Percentiles rank a stretch among this genome's conserved stretches.
phyloP scores from a whole-genome alignment of 108 stramenopile genomes.

The Stephanodiscus minutulus region DNA sequence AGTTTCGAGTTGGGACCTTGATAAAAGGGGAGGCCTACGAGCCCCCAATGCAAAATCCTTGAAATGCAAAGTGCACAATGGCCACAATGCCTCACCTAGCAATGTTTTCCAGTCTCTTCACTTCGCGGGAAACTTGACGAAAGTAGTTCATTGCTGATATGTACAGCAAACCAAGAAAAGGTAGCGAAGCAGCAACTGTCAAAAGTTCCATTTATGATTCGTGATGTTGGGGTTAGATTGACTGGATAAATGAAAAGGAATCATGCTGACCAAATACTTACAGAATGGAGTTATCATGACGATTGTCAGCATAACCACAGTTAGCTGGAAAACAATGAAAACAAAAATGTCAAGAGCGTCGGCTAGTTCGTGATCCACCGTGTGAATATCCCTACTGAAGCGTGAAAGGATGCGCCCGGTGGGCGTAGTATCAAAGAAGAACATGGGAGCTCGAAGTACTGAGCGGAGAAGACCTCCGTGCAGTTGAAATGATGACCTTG shows the following conservation, averaged over 20 bases:
- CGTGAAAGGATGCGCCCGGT: slow-evolving; percentile 87
- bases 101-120: slow-evolving; percentile 87
- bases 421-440: slow-evolving; percentile 93
- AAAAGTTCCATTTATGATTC: slow-evolving; percentile 33
- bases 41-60: too few species aligned
- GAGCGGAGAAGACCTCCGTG: slow-evolving; percentile 61
- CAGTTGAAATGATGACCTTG: slow-evolving; percentile 58
- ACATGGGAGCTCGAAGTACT: slow-evolving; percentile 83
- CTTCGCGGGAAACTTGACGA: slow-evolving; percentile 72
- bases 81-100: slow-evolving; percentile 19
- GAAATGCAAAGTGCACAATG: too few species aligned
- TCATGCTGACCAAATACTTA: background rate
- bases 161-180: slow-evolving; percentile 60
- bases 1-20: too few species aligned
- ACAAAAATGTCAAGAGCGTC: slow-evolving; percentile 46
- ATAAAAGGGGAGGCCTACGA: too few species aligned
- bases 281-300: slow-evolving; percentile 48
- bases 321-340: slow-evolving; percentile 43
- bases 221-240: background rate
- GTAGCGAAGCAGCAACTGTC: slow-evolving; percentile 52
- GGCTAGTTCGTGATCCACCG: slow-evolving; percentile 65
- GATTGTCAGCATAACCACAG: slow-evolving; percentile 42
- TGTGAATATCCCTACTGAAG: slow-evolving; percentile 81
- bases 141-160: slow-evolving; percentile 73
- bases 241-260: background rate